Evolutionary conservation across 805 yeast genomes (phyloP).

Genomic region (Schizosaccharomyces octosporus): DNA sequence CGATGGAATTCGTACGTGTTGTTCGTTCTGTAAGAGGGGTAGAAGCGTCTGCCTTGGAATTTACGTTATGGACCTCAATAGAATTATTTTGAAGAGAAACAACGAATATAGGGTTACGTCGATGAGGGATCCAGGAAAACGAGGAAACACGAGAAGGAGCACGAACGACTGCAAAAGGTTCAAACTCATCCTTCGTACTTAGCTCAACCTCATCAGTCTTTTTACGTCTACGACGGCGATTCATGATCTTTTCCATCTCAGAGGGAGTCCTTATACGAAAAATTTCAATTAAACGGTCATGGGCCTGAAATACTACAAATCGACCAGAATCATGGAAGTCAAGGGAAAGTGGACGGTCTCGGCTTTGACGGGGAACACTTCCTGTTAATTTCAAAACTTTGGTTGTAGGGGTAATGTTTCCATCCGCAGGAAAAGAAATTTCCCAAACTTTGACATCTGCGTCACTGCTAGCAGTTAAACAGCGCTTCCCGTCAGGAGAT

Average conservation of each 20-base stretch:
- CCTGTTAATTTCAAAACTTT: slow-evolving; percentile 36
- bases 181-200: slow-evolving; percentile 27
- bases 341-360: slow-evolving; percentile 39
- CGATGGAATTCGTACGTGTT: slow-evolving; percentile 18
- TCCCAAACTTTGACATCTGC: slow-evolving; percentile 69
- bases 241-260: slow-evolving; percentile 54
- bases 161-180: slow-evolving; percentile 46
- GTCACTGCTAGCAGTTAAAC: slow-evolving; percentile 55
- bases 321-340: slow-evolving; percentile 23
- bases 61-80: not conserved
- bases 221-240: slow-evolving; percentile 16
- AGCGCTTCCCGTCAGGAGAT: slow-evolving; percentile 16
- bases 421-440: slow-evolving; percentile 22
- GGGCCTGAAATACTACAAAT: slow-evolving; percentile 41
- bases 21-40: slow-evolving; percentile 18
- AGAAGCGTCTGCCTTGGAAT: slow-evolving; percentile 9
- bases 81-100: not conserved
- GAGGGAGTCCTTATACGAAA: slow-evolving; percentile 24
- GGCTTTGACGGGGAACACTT: slow-evolving; percentile 24
- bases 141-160: slow-evolving; percentile 38
- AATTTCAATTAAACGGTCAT: slow-evolving; percentile 57
- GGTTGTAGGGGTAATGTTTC: not conserved
- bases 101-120: slow-evolving; percentile 14
- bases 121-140: slow-evolving; percentile 26
- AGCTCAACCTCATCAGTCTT: slow-evolving; percentile 28